Evolutionary conservation across 805 yeast genomes (phyloP), one percentile per base, ranked within the genome.

Genomic region (Yamadazyma insecticola): DNA sequence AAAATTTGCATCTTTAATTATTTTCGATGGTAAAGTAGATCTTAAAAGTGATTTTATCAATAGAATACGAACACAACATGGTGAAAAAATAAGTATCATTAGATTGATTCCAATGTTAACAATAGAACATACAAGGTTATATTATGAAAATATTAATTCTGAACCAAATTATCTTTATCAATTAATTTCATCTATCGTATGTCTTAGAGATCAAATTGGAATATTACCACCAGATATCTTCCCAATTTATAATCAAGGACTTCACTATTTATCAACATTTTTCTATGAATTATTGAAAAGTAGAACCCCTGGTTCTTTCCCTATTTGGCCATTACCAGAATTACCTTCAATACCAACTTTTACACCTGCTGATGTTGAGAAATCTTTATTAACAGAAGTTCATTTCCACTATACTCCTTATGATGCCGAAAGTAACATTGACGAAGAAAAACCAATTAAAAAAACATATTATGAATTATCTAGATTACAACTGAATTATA

Each of bases 261-360:
- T 88, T 41, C 64, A 67, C 5, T 83, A 75, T 46, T 61, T 89
- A 30, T 57, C 65, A 1, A 70, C 69, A 22, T 87, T 89, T 78
- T 61, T 86, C 20, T 65, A 65, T 24, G 57, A 72, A 11, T 45
- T 56, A 3, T 50, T 55, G 31, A 37, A 37, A 16, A 17, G 16
- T 24, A 27, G 24, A 12, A 28, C 27, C 11, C 28, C 38, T 7
- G 37, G 39, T 13, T 28, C 26, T 13, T 57, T 48, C 28, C 67
- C 68, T 3, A 63, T 72, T 5, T 88, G 95, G 95, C 90, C 89
- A 3, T 59, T 88, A 25, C 92, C 95, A 0, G 85, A 81, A 28
- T 60, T 84, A 39, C 72, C 86, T 2, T 50, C 65, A 2, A 74
- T 87, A 4, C 77, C 81, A 2, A 64, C 66, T 24, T 87, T 75